Evolutionary conservation across 2,329 filamentous ascomycete species (phyloP).

Genomic region (Penicillium occitanis): DNA sequence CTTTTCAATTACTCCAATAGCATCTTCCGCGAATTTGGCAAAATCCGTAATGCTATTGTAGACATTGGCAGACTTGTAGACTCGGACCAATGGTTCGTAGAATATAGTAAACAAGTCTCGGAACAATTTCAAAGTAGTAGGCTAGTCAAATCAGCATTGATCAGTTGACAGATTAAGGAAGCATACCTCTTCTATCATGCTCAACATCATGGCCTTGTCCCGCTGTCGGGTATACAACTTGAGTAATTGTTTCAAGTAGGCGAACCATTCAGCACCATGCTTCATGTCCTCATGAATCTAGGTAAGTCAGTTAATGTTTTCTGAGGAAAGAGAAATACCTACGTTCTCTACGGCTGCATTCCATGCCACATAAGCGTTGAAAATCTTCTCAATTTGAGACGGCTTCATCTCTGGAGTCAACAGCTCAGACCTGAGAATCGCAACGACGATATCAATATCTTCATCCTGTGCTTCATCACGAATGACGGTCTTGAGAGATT

Average conservation of each 20-base stretch:
- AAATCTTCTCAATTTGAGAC: conserved; percentile 78
- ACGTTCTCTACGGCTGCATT: conserved; percentile 87
- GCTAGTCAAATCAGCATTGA: conserved; percentile 43
- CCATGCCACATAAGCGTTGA: conserved; percentile 95
- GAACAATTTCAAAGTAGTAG: conserved; percentile 94
- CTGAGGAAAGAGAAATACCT: conserved; percentile 20
- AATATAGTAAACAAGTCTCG: conserved; percentile 97
- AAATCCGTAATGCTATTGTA: conserved; percentile 98
- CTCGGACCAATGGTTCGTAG: conserved; percentile 92
- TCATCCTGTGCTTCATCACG: conserved; percentile 71
- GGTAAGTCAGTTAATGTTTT: conserved; percentile 7
- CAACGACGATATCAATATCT: conserved; percentile 79
- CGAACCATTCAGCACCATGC: conserved; percentile 87
- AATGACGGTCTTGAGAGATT: conserved; percentile 71
- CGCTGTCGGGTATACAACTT: conserved; percentile 88
- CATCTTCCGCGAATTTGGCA: conserved; percentile 86
- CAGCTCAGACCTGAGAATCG: conserved; percentile 75
- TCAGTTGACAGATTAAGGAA: background rate
- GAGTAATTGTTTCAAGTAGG: conserved; percentile 88
- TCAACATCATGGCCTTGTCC: conserved; percentile 96
- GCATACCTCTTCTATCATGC: conserved; percentile 77
- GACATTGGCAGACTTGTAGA: conserved; percentile 98
- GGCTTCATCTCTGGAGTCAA: conserved; percentile 69
- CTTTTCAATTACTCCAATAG: conserved; percentile 74
- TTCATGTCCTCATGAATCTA: conserved; percentile 78